These are phyloP conservation scores for Candida taoyuanica DNA, from an alignment of 805 yeast genomes.

Conservation along the genomic window DNA sequence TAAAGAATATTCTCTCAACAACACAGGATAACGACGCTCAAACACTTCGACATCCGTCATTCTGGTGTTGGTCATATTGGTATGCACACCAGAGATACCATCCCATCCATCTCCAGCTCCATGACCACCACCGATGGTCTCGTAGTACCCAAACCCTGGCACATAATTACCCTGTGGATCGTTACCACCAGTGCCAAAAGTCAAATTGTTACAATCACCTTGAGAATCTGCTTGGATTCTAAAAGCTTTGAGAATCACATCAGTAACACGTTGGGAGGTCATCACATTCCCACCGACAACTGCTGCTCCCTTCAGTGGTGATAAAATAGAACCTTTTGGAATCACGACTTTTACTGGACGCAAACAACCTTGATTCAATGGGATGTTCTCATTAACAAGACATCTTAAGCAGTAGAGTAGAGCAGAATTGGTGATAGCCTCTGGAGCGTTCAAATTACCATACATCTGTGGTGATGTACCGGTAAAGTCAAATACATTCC, in stretches of 20 bases:
- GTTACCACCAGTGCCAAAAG: conserved; percentile 80
- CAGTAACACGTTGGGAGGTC: conserved; percentile 91
- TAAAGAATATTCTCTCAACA: conserved; percentile 66
- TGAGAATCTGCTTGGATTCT: conserved; percentile 91
- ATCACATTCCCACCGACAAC: conserved; percentile 95
- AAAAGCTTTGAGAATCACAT: conserved; percentile 82
- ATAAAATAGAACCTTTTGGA: conserved; percentile 58
- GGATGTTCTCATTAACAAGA: conserved; percentile 51
- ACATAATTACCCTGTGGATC: conserved; percentile 39
- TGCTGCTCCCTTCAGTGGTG: conserved; percentile 83
- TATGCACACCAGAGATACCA: conserved; percentile 87
- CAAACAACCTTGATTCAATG: conserved; percentile 53
- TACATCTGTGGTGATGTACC: conserved; percentile 86
- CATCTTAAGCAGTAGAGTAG: conserved; percentile 83
- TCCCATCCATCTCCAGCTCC: conserved; percentile 89
- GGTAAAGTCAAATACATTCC: conserved; percentile 74
- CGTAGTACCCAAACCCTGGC: conserved; percentile 84
- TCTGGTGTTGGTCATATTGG: conserved; percentile 91
- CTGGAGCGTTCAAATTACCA: conserved; percentile 91
- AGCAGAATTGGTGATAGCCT: conserved; percentile 85
- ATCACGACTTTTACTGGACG: conserved; percentile 49
- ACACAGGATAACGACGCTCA: conserved; percentile 83
- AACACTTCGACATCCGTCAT: conserved; percentile 89
- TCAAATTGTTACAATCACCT: conserved; percentile 91
- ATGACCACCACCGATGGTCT: conserved; percentile 93